phyloP scores from a whole-genome alignment of 495 filamentous ascomycete species.

The Parathielavia appendiculata region DNA sequence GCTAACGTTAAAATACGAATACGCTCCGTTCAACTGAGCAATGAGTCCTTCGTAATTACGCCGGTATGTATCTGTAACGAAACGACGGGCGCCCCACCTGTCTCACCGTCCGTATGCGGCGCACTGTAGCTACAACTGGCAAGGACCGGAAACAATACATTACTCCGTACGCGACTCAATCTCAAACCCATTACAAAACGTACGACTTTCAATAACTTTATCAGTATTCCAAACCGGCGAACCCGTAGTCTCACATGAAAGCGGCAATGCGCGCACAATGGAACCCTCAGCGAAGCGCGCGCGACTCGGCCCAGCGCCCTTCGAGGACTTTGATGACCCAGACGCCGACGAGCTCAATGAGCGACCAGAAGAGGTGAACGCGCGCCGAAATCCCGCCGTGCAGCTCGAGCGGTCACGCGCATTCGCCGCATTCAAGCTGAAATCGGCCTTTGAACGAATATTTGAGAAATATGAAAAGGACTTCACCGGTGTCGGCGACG shows the following conservation, averaged over 20 bases:
- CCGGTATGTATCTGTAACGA: too few species aligned
- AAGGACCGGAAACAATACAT: too few species aligned
- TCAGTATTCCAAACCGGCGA: not conserved
- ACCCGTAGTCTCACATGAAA: not conserved
- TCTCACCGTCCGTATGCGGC: too few species aligned
- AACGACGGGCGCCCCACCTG: too few species aligned
- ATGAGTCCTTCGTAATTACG: too few species aligned
- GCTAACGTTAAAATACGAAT: too few species aligned
- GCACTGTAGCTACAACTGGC: too few species aligned
- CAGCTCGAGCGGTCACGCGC: constrained; percentile 55
- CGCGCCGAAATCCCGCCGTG: constrained; percentile 44
- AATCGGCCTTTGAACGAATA: constrained; percentile 76
- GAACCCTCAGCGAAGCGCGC: constrained; percentile 55
- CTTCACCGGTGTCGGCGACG: constrained; percentile 64
- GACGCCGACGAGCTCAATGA: constrained; percentile 42
- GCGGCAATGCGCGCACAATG: constrained; percentile 39
- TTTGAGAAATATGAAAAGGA: constrained; percentile 83
- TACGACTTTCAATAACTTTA: too few species aligned
- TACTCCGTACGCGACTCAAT: too few species aligned
- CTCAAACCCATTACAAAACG: too few species aligned
- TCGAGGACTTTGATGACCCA: constrained; percentile 34
- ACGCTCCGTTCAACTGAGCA: too few species aligned
- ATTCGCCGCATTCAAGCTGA: constrained; percentile 61
- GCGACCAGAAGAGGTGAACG: constrained; percentile 39
- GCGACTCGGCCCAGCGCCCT: constrained; percentile 40